These are phyloP conservation scores for Umbilicus rupestris DNA, from an alignment of 164 flowering plant species.

Conservation along the genomic window DNA sequence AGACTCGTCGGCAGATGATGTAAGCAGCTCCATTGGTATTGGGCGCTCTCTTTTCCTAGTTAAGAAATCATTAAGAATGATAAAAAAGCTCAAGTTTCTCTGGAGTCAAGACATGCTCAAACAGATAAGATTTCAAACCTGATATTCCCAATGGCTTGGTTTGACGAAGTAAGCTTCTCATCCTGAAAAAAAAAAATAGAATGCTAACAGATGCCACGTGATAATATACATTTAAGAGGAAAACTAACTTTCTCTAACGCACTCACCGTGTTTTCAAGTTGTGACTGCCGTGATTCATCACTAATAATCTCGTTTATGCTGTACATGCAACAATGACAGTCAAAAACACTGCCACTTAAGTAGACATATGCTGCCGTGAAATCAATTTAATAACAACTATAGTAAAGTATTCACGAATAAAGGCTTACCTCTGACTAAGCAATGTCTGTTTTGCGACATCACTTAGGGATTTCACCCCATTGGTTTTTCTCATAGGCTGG, in stretches of 20 bases:
- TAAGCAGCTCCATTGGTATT: conserved; percentile 43
- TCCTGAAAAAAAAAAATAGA: conserved; percentile 32
- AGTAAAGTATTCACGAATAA: conserved; percentile 9
- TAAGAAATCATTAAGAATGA: conserved; percentile 12
- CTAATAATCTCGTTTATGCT: conserved; percentile 61
- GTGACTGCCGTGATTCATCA: conserved; percentile 53
- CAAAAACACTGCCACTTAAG: not conserved
- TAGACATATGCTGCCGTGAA: not conserved
- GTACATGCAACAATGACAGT: conserved; percentile 16
- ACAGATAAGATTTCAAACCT: conserved; percentile 27
- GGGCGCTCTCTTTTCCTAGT: conserved; percentile 56
- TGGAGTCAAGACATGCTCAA: not conserved
- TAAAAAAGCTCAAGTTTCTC: not conserved
- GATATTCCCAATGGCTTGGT: conserved; percentile 29
- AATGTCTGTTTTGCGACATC: conserved; percentile 43
- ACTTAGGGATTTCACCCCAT: conserved; percentile 29
- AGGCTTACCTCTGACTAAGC: conserved; percentile 54
- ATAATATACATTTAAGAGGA: not conserved
- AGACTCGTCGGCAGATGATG: conserved; percentile 55
- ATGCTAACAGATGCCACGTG: conserved; percentile 1
- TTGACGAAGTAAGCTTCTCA: conserved; percentile 22
- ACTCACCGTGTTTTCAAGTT: conserved; percentile 48
- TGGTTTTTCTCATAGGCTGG: conserved; percentile 49
- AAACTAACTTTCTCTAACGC: not conserved
- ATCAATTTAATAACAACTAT: not conserved